Base-by-base conservation (phyloP, 129 eudicot genomes). In the Artemisia annua region DNA sequence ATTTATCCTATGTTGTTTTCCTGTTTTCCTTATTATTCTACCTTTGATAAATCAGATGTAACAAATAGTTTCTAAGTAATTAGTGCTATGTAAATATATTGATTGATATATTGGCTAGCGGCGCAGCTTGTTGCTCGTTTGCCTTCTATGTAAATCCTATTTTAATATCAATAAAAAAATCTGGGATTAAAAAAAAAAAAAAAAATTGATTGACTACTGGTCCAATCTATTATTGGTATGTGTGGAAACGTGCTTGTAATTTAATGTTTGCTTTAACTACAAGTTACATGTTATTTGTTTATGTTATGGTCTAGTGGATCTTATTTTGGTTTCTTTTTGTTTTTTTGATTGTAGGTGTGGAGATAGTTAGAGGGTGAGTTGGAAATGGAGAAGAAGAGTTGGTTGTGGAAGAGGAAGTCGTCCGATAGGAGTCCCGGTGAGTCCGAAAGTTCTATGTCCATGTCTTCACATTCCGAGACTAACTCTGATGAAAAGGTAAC, bases 351-450 rank as follows among this genome's bases (percentile, higher is more conserved):
- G 75, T 14, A 28, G 52, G 59, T 58, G 12, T 76, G 55, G 48
- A 48, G 80, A 26, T 32, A 49, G 69, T 73, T 60, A 20, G 60
- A 20, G 71, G 63, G 24, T 20, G 51, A 64, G 32, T 69, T 57
- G 62, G 63, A 39, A 39, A 89, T 89, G 96, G 98, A 87, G 56
- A 89, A 89, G 78, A 89, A 85, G 81, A 92, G 85, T 69, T 92
- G 98, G 96, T 79, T 81, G 80, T 92, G 98, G 98, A 89, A 89
- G 82, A 85, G 83, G 80, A 89, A 78, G 67, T 76, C 95, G 54
- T 89, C 96, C 1, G 96, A 88, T 69, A 74, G 83, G 77, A 87
- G 88, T 66, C 87, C 89, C 1, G 91, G 98, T 66, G 98, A 92
- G 64, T 87, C 86, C 6, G 98, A 92, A 56, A 89, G 96, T 67